Conservation (phyloP, 1,284 basidiomycete genomes). For the Phellinidium pouzarii region DNA sequence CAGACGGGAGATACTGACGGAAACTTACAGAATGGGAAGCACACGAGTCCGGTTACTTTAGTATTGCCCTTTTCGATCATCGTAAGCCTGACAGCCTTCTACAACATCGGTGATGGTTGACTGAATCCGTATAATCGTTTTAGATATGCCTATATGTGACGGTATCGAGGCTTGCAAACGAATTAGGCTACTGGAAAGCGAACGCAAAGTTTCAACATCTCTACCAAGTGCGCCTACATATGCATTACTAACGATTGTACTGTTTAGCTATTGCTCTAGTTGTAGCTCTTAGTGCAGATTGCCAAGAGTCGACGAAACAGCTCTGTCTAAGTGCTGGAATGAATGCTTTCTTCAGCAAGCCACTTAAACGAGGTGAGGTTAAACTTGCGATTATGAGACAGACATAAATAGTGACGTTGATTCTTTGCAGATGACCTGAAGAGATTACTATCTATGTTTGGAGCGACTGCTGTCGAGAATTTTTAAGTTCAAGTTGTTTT, state of each 20-base stretch:
- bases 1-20: background rate
- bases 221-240: constrained; percentile 45
- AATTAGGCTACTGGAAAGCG: constrained; percentile 50
- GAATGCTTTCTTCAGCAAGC: constrained; percentile 68
- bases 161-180: constrained; percentile 66
- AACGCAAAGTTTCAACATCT: constrained; percentile 39
- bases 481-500: background rate
- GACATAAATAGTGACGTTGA: background rate
- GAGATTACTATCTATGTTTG: constrained; percentile 43
- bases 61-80: constrained; percentile 64
- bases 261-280: constrained; percentile 33
- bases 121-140: background rate
- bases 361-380: constrained; percentile 50
- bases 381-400: background rate
- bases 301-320: constrained; percentile 67
- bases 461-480: constrained; percentile 20
- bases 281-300: constrained; percentile 64
- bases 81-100: constrained; percentile 35
- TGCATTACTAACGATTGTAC: background rate
- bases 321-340: constrained; percentile 66
- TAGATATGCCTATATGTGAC: constrained; percentile 72
- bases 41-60: constrained; percentile 60
- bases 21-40: constrained; percentile 50
- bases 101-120: background rate
- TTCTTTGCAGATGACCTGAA: constrained; percentile 36